Evolutionary conservation across 495 filamentous ascomycete genomes (phyloP).

Genomic region (Trichoderma orchidacearum): DNA sequence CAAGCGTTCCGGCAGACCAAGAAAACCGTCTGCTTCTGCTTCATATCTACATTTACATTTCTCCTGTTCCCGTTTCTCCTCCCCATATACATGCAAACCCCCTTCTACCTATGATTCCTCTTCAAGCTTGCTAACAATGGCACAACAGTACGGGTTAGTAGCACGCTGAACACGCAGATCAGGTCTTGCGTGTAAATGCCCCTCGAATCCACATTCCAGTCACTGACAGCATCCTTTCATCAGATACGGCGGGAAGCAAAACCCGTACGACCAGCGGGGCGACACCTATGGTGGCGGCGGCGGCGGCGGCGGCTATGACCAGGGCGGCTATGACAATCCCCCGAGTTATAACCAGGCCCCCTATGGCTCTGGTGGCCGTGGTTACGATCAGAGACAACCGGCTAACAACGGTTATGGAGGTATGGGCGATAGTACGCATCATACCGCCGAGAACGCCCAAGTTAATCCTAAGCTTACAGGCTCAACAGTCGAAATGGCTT

Average conservation of each 20-base stretch:
- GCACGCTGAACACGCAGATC: not conserved
- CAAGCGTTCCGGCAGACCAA: not conserved
- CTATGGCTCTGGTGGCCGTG: slow-evolving; percentile 24
- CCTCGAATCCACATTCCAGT: slow-evolving; percentile 1
- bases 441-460: not conserved
- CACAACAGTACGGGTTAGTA: slow-evolving; percentile 24
- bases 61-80: slow-evolving; percentile 3
- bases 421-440: slow-evolving; percentile 1
- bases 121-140: slow-evolving; percentile 16
- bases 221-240: slow-evolving; percentile 11
- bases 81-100: not conserved
- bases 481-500: slow-evolving; percentile 49
- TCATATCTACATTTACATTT: not conserved
- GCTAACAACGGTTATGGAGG: not conserved
- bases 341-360: slow-evolving; percentile 30
- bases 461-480: slow-evolving; percentile 11
- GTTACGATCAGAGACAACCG: slow-evolving; percentile 15
- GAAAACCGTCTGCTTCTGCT: not conserved
- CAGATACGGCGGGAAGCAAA: slow-evolving; percentile 31
- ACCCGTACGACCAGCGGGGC: slow-evolving; percentile 38
- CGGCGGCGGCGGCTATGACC: slow-evolving; percentile 13
- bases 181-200: not conserved
- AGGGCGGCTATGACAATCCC: slow-evolving; percentile 10
- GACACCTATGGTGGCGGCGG: slow-evolving; percentile 13
- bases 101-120: slow-evolving; percentile 2